A percentile compares a stretch with the other conserved stretches of the same genome.
These are phyloP conservation scores for Fusarium guadeloupense DNA, from an alignment of 2,329 filamentous ascomycete genomes.

Conservation along the genomic window DNA sequence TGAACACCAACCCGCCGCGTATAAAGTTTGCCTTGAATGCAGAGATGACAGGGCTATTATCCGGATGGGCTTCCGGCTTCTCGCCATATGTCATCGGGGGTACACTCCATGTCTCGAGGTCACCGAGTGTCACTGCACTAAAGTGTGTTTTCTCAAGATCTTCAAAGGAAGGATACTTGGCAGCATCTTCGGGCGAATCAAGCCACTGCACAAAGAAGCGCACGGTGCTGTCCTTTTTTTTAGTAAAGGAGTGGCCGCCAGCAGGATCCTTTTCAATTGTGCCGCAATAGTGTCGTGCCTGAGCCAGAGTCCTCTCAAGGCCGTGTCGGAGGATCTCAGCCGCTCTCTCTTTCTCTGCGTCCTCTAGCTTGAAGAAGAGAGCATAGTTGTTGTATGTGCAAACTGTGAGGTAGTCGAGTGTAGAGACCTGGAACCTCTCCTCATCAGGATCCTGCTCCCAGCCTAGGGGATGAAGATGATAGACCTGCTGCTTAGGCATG, in stretches of 20 bases:
- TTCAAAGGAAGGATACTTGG: slow-evolving; percentile 48
- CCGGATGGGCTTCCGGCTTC: slow-evolving; percentile 50
- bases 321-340: slow-evolving; percentile 46
- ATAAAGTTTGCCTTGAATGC: slow-evolving; percentile 56
- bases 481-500: slow-evolving; percentile 45
- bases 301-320: slow-evolving; percentile 50
- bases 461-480: slow-evolving; percentile 46
- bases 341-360: slow-evolving; percentile 43
- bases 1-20: slow-evolving; percentile 53
- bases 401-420: slow-evolving; percentile 48
- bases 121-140: slow-evolving; percentile 44
- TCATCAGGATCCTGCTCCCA: slow-evolving; percentile 52
- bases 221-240: slow-evolving; percentile 47
- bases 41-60: slow-evolving; percentile 46
- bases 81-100: slow-evolving; percentile 52
- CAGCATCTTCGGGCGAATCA: slow-evolving; percentile 43
- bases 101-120: slow-evolving; percentile 48
- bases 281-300: slow-evolving; percentile 51
- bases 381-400: slow-evolving; percentile 52
- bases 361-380: slow-evolving; percentile 51
- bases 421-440: slow-evolving; percentile 50
- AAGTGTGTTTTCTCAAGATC: slow-evolving; percentile 52
- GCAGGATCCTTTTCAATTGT: slow-evolving; percentile 51
- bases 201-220: slow-evolving; percentile 51
- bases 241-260: slow-evolving; percentile 51